phyloP scores from a whole-genome alignment of 1,284 basidiomycete genomes.

The Neonothopanus nambi region DNA sequence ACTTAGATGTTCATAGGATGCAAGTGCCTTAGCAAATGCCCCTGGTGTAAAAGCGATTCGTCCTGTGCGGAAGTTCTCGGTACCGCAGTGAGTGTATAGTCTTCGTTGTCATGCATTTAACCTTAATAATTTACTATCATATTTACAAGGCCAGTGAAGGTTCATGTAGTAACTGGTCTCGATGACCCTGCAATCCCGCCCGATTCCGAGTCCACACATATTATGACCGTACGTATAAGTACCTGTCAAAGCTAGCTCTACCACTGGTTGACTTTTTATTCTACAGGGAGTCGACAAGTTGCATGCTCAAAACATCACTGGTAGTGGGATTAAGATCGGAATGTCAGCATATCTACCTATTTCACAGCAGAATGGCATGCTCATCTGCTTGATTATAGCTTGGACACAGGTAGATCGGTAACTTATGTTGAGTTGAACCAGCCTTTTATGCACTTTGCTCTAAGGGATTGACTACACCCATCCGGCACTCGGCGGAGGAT shows the following conservation, averaged over 20 bases:
- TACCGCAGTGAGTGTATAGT: constrained; percentile 30
- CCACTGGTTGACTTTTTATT: neutral
- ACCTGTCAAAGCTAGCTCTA: neutral
- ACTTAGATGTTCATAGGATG: constrained; percentile 29
- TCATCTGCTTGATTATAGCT: constrained; percentile 11
- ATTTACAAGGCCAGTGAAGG: constrained; percentile 27
- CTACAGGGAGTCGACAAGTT: constrained; percentile 45
- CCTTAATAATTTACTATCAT: neutral
- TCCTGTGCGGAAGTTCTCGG: constrained; percentile 33
- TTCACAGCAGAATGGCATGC: neutral
- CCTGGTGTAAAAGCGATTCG: constrained; percentile 41
- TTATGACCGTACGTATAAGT: constrained; percentile 35
- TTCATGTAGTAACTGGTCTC: constrained; percentile 34
- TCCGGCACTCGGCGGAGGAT: constrained; percentile 61
- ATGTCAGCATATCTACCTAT: constrained; percentile 32
- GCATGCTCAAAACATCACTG: constrained; percentile 41
- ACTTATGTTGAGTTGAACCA: neutral
- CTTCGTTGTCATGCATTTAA: neutral
- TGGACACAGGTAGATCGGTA: constrained; percentile 30
- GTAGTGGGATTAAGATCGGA: constrained; percentile 45
- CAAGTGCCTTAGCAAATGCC: constrained; percentile 27
- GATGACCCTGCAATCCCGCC: constrained; percentile 30
- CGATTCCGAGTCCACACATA: constrained; percentile 39
- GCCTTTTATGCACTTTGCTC: neutral
- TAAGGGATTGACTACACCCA: constrained; percentile 57